Evolutionary conservation across 345 rosid genomes (phyloP), one percentile per base, ranked within the genome.

Genomic region (Aquilaria yunnanensis): DNA sequence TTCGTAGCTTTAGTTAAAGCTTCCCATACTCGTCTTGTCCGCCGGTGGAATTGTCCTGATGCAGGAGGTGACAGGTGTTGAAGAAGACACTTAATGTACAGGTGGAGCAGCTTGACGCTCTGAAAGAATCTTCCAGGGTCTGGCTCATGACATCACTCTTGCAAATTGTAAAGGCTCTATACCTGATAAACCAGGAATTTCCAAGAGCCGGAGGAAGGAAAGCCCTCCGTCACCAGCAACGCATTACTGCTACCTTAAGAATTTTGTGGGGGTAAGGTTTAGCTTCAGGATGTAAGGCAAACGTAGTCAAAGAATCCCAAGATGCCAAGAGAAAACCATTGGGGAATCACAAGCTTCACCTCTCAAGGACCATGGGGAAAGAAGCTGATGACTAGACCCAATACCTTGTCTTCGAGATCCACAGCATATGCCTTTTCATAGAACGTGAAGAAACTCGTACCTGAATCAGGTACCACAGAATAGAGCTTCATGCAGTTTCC

Each of bases 31-130:
- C 23, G 23, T 16, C 23, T 16, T 16, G 23, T 16, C 23, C 23
- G 23, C 23, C 23, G 23, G 23, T 16, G 23, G 23, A 16, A 16
- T 16, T 16, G 23, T 16, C 62, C 46, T 68, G 2, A 64, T 72
- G 69, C 75, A 90, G 97, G 97, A 90, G 68, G 76, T 90, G 56
- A 75, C 92, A 8, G 92, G 84, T 16, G 12, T 67, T 90, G 64
- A 90, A 85, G 79, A 75, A 82, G 63, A 74, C 96, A 56, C 69
- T 90, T 13, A 82, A 86, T 67, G 77, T 72, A 41, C 95, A 90
- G 75, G 96, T 87, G 61, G 97, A 85, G 32, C 97, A 87, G 69
- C 92, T 90, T 23, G 81, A 16, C 76, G 84, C 62, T 60, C 81
- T 2, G 92, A 83, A 59, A 71, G 84, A 75, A 68, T 67, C 70